A percentile compares a stretch with the other conserved stretches of the same genome.
These are phyloP conservation scores for Tanacetum coccineum DNA, from an alignment of 129 eudicot species.

Conservation along the genomic window DNA sequence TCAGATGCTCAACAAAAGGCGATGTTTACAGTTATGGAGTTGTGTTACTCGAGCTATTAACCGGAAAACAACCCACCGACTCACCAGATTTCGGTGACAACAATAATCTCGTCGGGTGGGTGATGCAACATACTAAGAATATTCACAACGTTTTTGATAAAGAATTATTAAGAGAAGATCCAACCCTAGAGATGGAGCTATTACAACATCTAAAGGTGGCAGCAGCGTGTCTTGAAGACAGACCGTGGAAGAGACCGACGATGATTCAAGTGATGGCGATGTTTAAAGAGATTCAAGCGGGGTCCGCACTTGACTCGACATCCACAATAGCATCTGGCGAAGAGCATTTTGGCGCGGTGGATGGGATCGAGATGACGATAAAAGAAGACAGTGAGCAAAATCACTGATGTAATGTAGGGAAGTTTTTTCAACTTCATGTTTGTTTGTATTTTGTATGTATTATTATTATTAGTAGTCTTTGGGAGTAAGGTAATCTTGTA, in stretches of 20 bases:
- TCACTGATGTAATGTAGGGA: conserved; percentile 39
- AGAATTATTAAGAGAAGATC: conserved; percentile 62
- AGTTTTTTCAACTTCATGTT: conserved; percentile 23
- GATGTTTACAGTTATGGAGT: conserved; percentile 97
- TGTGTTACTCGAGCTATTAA: conserved; percentile 81
- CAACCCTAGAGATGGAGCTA: conserved; percentile 65
- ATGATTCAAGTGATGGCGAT: conserved; percentile 95
- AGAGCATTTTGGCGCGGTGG: conserved; percentile 47
- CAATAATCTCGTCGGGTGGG: conserved; percentile 97
- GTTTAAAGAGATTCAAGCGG: conserved; percentile 94
- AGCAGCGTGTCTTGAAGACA: conserved; percentile 79
- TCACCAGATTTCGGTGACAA: conserved; percentile 93
- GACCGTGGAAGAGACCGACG: conserved; percentile 83
- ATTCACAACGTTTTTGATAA: conserved; percentile 74
- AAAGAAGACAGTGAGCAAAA: conserved; percentile 74
- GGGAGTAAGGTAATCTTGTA: conserved; percentile 40
- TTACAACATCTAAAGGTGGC: conserved; percentile 80
- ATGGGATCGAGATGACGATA: conserved; percentile 84
- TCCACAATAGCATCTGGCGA: conserved; percentile 56
- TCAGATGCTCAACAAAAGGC: conserved; percentile 84
- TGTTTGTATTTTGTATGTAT: conserved; percentile 33
- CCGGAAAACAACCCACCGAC: conserved; percentile 87
- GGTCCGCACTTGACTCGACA: conserved; percentile 68
- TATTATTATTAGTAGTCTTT: conserved; percentile 32
- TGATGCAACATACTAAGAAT: conserved; percentile 52